These are phyloP conservation scores for Chaetomium sp. DNA, from an alignment of 2,329 filamentous ascomycete species.

Conservation along the genomic window DNA sequence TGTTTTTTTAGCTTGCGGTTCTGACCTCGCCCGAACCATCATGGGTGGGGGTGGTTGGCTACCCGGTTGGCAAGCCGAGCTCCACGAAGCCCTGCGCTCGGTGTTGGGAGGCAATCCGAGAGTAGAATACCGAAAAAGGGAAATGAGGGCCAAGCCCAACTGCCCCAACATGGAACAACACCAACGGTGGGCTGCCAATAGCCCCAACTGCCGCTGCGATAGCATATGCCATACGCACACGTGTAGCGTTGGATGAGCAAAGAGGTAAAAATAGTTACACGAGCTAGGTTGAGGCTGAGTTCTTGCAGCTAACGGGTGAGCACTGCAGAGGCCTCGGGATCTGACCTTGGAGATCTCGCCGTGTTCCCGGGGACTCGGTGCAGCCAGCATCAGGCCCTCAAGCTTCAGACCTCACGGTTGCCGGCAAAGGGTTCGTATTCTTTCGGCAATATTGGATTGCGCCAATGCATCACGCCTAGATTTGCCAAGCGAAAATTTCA, in stretches of 20 bases:
- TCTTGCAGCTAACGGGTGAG: neutral
- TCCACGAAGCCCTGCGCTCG: neutral
- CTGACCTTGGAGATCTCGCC: constrained; percentile 7
- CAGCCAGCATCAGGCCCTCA: neutral
- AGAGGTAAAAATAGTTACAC: constrained; percentile 24
- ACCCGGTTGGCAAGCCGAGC: neutral
- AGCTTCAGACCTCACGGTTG: neutral
- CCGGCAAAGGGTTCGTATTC: constrained; percentile 19
- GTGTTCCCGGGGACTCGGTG: constrained; percentile 1
- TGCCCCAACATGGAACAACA: neutral
- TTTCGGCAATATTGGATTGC: constrained; percentile 5
- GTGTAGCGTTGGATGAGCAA: neutral
- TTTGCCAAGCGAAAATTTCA: constrained; percentile 16
- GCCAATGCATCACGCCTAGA: constrained; percentile 17
- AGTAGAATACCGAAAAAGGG: neutral
- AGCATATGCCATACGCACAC: constrained; percentile 12
- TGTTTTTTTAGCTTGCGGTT: neutral
- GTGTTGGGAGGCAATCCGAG: neutral
- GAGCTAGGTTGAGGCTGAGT: neutral
- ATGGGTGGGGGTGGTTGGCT: neutral
- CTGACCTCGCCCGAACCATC: neutral
- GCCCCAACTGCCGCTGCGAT: constrained; percentile 9
- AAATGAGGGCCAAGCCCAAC: constrained; percentile 13
- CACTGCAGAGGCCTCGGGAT: neutral
- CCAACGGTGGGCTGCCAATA: neutral